Percentiles rank a stretch among this genome's conserved stretches.
Evolutionary conservation across 2,329 filamentous ascomycete species (phyloP).

Genomic region (Stemphylium beticola): DNA sequence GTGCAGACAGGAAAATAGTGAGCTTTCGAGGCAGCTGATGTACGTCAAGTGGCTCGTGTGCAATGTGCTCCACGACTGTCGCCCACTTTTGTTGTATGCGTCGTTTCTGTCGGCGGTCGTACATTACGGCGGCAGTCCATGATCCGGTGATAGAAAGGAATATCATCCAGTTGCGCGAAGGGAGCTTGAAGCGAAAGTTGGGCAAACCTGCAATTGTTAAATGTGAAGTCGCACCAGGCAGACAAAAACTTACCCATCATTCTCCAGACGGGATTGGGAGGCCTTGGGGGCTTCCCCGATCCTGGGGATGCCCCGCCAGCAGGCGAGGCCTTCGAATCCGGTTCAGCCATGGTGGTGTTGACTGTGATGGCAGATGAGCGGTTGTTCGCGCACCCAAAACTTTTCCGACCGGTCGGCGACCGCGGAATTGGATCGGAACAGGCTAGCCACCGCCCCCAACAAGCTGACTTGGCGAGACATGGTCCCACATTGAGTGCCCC

Average conservation of each 20-base stretch:
- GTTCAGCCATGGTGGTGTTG: slow-evolving; percentile 40
- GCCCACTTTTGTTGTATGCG: slow-evolving; percentile 86
- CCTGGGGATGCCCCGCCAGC: slow-evolving; percentile 29
- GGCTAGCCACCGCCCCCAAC: slow-evolving; percentile 7
- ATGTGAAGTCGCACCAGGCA: slow-evolving; percentile 4
- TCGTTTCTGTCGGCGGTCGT: slow-evolving; percentile 91
- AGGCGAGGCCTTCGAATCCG: slow-evolving; percentile 36
- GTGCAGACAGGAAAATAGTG: slow-evolving; percentile 83
- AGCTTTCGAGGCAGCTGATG: slow-evolving; percentile 81
- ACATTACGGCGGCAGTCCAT: slow-evolving; percentile 80
- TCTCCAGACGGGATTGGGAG: slow-evolving; percentile 47
- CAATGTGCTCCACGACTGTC: slow-evolving; percentile 81
- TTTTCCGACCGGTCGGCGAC: slow-evolving; percentile 26
- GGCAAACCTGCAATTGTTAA: slow-evolving; percentile 69
- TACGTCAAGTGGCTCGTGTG: slow-evolving; percentile 74
- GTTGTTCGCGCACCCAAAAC: slow-evolving; percentile 31
- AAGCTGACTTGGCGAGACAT: neutral
- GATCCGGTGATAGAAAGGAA: slow-evolving; percentile 82
- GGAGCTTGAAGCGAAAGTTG: slow-evolving; percentile 80
- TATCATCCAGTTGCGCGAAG: slow-evolving; percentile 97
- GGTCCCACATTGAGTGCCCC: neutral
- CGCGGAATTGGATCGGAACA: slow-evolving; percentile 26
- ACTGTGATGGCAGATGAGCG: slow-evolving; percentile 16
- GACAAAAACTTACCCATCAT: slow-evolving; percentile 46
- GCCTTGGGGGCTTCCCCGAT: slow-evolving; percentile 36